Percentiles rank a stretch among this genome's conserved stretches.
phyloP scores from a whole-genome alignment of 2,329 filamentous ascomycete genomes.

The Trichophyton benhamiae region DNA sequence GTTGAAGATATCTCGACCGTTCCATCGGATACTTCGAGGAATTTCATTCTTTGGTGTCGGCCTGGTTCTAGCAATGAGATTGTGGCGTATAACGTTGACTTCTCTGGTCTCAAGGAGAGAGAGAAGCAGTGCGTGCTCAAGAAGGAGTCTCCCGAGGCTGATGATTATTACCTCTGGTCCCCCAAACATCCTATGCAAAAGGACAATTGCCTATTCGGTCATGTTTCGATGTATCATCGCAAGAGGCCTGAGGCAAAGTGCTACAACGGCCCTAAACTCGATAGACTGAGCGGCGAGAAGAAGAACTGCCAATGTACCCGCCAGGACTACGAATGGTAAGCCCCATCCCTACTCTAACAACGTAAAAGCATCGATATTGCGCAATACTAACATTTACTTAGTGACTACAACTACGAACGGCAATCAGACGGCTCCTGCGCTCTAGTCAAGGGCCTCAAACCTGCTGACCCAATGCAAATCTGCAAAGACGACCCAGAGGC shows the following conservation, averaged over 20 bases:
- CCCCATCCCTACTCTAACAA: background rate
- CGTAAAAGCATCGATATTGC: too few species aligned
- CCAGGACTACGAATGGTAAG: slow-evolving; percentile 85
- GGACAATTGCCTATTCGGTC: slow-evolving; percentile 82
- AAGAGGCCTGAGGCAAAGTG: slow-evolving; percentile 71
- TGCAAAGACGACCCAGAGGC: slow-evolving; percentile 54
- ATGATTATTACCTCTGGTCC: slow-evolving; percentile 74
- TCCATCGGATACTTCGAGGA: slow-evolving; percentile 75
- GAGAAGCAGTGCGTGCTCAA: slow-evolving; percentile 52
- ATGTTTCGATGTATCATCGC: slow-evolving; percentile 76
- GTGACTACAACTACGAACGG: slow-evolving; percentile 87
- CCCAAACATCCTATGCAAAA: slow-evolving; percentile 70
- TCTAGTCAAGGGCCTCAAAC: slow-evolving; percentile 60
- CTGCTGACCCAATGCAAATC: slow-evolving; percentile 46
- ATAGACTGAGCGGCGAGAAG: slow-evolving; percentile 56
- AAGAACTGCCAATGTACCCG: slow-evolving; percentile 73
- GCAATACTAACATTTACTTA: slow-evolving; percentile 24
- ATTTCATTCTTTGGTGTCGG: slow-evolving; percentile 79
- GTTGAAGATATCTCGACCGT: slow-evolving; percentile 77
- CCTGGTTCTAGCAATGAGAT: slow-evolving; percentile 41
- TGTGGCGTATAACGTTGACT: slow-evolving; percentile 75
- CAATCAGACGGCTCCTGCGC: slow-evolving; percentile 63
- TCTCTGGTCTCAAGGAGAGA: slow-evolving; percentile 63
- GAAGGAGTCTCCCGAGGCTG: slow-evolving; percentile 46
- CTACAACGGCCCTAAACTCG: slow-evolving; percentile 65